Evolutionary conservation across 1,284 basidiomycete species (phyloP), one percentile per base, ranked within the genome.

Genomic region (Pascua sp.): DNA sequence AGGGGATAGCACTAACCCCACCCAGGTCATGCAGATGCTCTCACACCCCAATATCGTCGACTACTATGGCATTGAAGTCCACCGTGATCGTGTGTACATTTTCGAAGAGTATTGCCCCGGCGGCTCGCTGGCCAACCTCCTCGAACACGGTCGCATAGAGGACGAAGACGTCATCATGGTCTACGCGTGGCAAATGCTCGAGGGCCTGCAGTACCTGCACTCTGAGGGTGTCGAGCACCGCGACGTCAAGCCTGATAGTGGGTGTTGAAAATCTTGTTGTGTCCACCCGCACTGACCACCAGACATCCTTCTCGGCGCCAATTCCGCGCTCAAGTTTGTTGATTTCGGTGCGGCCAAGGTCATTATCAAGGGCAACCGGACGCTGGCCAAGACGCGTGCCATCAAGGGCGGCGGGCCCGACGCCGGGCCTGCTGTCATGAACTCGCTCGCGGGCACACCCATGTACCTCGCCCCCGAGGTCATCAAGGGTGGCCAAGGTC

Each of bases 381-480:
- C 91, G 0, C 83, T 95, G 71, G 89, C 90, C 63, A 86, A 87
- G 51, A 80, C 80, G 1, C 72, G 80, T 13, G 69, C 74, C n/a
- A 64, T 66, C 37, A 69, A 71, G 12, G 72, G 71, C 46, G 69
- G 82, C 84, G 56, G 69, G 53, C 32, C 67, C 57, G 51, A 66
- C 58, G 55, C 56, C 11, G 69, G 68, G 17, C 68, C 71, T 1
- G 78, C 72, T 3, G 78, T 77, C 24, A 90, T 89, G 76, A 90
- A 90, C 77, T 90, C 89, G 70, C 80, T 97, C 39, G 97, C 95
- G 2, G 96, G 96, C 12, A 99, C 96, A 16, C 96, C 96, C 0
- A 98, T 98, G 95, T 99, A 98, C 78, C 97, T 99, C 90, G 95
- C 92, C 11, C 96, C 96, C 1, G 96, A 99, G 73, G 88, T 98